These are phyloP conservation scores for Cryptosporidium sp. DNA, from an alignment of 169 alveolate species.

Conservation along the genomic window DNA sequence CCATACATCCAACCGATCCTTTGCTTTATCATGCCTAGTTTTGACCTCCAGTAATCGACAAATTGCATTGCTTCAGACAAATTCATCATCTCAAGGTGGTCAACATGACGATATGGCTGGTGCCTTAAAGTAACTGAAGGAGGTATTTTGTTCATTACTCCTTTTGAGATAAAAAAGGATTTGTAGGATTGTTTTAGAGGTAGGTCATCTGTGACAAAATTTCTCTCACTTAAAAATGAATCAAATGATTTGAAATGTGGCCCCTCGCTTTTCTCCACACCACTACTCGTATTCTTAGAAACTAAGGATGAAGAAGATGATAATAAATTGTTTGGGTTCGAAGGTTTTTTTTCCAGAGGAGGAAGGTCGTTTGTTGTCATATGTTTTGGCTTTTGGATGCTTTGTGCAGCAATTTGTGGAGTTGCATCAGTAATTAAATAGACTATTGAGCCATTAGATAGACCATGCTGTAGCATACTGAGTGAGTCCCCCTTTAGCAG, in stretches of 20 bases:
- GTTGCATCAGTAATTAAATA: conserved; percentile 69
- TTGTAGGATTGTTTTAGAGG: conserved; percentile 81
- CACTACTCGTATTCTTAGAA: neutral
- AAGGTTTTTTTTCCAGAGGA: conserved; percentile 7
- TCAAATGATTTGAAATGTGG: conserved; percentile 87
- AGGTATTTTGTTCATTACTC: conserved; percentile 90
- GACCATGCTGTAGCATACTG: conserved; percentile 57
- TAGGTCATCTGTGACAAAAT: conserved; percentile 82
- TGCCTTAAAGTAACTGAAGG: conserved; percentile 95
- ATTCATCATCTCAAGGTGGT: conserved; percentile 96
- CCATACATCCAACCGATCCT: conserved; percentile 98
- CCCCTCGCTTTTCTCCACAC: conserved; percentile 36
- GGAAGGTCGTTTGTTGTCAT: conserved; percentile 66
- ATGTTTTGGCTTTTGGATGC: conserved; percentile 21
- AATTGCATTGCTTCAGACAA: conserved; percentile 92
- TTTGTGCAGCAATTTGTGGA: conserved; percentile 41
- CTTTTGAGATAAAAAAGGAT: conserved; percentile 78
- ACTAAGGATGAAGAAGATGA: conserved; percentile 15
- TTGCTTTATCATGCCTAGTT: conserved; percentile 89
- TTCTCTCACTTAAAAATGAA: conserved; percentile 83
- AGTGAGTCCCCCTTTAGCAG: conserved; percentile 65
- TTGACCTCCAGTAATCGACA: conserved; percentile 92
- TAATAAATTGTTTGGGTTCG: neutral
- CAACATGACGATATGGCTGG: conserved; percentile 97
- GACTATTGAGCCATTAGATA: conserved; percentile 51